Base-by-base conservation (phyloP, 2,329 filamentous ascomycete species). In the Lachnellula arida region DNA sequence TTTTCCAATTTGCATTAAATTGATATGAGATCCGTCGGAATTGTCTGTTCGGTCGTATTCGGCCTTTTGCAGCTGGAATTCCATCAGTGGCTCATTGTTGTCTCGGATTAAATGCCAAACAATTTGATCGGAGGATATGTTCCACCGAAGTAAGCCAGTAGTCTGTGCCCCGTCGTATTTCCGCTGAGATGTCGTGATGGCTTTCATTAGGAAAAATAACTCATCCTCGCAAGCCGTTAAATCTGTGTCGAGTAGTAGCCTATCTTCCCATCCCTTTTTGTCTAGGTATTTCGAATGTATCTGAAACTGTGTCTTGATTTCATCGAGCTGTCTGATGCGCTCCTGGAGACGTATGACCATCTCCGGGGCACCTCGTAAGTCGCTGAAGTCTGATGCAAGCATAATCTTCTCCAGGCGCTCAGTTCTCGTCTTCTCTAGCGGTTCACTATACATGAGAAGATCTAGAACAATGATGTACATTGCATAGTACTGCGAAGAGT, bases 121-220 rank as follows among this genome's bases (percentile, higher is more conserved):
- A 62, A 99, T 94, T 69, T 99, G 93, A 43, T 88, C 87, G 2
- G 91, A 91, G n/a, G 89, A 88, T 57, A 99, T 91, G 69, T 91
- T 94, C 88, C 93, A 97, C 65, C 90, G 87, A 53, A 99, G 73
- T 42, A 97, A 77, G 5, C 91, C 91, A 57, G 84, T 92, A 55
- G 86, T 87, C 60, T 91, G 82, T 6, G 85, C 83, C 49, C 81
- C 82, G 58, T 96, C 91, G 60, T 85, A 86, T 69, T 92, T 94
- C 57, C 91, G 81, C 72, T 99, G 94, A 5, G 93, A 95, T 2
- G 91, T 95, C 1, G 94, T 99, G 70, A 99, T 99, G 40, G 94
- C 95, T 68, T 99, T 97, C 94, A 99, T 97, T 78, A 99, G 89
- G 75, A 99, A 99, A 79, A 99, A 99, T 8, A 99, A 75, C 72